Evolutionary conservation across 345 rosid genomes (phyloP).

Genomic region (Citrus inodora): DNA sequence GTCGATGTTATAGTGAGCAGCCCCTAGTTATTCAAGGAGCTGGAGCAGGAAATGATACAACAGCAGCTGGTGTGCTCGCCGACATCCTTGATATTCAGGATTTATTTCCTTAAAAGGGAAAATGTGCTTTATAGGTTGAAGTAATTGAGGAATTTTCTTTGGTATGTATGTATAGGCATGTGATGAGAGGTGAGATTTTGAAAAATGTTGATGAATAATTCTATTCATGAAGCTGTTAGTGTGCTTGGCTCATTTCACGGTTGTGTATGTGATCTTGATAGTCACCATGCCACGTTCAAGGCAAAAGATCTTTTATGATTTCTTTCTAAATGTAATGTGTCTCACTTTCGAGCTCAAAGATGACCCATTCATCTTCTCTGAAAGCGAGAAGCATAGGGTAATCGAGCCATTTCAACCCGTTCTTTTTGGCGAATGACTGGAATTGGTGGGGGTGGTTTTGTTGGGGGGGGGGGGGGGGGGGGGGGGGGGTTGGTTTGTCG

Average conservation of each 20-base stretch:
- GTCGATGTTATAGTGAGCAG: slow-evolving; percentile 70
- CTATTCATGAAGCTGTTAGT: background rate
- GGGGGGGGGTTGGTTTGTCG: no score
- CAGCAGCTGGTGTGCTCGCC: slow-evolving; percentile 92
- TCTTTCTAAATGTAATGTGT: background rate
- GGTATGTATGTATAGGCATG: background rate
- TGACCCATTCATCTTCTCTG: background rate
- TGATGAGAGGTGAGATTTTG: background rate
- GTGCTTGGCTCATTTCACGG: background rate
- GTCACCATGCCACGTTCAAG: background rate
- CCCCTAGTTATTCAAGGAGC: slow-evolving; percentile 96
- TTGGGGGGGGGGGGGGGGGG: accelerated
- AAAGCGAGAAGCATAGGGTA: background rate
- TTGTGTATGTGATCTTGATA: background rate
- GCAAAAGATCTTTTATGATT: background rate
- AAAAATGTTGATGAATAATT: background rate
- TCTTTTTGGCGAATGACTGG: no score
- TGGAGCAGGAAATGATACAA: slow-evolving; percentile 94
- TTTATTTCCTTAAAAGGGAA: slow-evolving; percentile 44
- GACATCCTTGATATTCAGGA: slow-evolving; percentile 90
- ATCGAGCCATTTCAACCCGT: background rate
- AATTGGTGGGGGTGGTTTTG: no score
- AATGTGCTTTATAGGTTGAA: background rate
- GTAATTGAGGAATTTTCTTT: background rate
- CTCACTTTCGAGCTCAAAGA: background rate